Evolutionary conservation across 2,329 filamentous ascomycete genomes (phyloP), one percentile per base, ranked within the genome.

Genomic region (Dothiorella sarmentorum): DNA sequence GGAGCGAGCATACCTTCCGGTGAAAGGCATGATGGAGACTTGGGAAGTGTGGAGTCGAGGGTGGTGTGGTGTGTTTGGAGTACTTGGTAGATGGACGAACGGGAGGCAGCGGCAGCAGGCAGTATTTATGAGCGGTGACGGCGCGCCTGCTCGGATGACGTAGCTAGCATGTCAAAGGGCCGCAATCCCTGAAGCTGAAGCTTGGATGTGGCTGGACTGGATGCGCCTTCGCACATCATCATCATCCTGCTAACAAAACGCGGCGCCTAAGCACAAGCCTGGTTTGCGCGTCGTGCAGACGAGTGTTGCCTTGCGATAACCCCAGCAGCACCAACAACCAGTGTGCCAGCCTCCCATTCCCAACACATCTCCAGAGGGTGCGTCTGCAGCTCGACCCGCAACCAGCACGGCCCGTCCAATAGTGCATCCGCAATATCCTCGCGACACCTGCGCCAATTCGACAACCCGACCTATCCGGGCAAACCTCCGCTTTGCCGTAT

Each of bases 21-120:
- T 85, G 79, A 85, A 83, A 76, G 82, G 75, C 82, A 85, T 85
- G 69, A 60, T 78, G 76, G 64, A 57, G 67, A 61, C 64, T 33
- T 18, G 24, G 18, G 62, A 10, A 4, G 7, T 18, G 37, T 29
- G 2, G n/a, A 20, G 3, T 40, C 47, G 26, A 22, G 18, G 44
- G 3, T 18, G 44, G 22, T 31, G 26, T 20, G 22, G 1, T 17
- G 10, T 10, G 44, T 26, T n/a, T 17, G 33, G 29, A n/a, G 22
- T 9, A 52, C 18, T 13, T 17, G 31, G n/a, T 52, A 31, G 33
- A 20, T 17, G 7, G 31, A 10, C 17, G 47, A 37, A 31, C 26
- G 31, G 20, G 15, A n/a, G 27, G 31, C n/a, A 35, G 44, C 31
- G 45, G 45, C 47, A 20, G 29, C 11, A 22, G 18, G 47, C 47